Evolutionary conservation across 805 yeast species (phyloP).

Genomic region (Hanseniaspora pseudoguilliermondii): DNA sequence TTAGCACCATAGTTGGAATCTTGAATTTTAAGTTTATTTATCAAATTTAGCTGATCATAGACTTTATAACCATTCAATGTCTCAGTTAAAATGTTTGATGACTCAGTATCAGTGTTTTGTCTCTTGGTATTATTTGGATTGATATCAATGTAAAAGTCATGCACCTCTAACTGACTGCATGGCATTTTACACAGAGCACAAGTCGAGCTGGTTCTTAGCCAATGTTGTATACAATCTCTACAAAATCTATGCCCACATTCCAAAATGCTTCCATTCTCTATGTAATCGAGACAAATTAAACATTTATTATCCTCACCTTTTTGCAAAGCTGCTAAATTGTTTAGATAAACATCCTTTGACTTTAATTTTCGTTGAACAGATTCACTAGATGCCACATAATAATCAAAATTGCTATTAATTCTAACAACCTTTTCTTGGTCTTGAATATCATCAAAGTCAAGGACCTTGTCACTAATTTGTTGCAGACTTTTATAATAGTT

Average conservation of each 20-base stretch:
- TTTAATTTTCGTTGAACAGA: constrained; percentile 23
- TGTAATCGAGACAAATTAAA: constrained; percentile 62
- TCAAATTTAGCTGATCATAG: neutral
- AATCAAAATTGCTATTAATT: constrained; percentile 15
- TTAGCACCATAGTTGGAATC: constrained; percentile 64
- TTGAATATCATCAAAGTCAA: constrained; percentile 13
- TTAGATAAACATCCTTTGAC: constrained; percentile 39
- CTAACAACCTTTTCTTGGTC: constrained; percentile 10
- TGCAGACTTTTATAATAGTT: constrained; percentile 78
- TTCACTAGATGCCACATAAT: constrained; percentile 18
- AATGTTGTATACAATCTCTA: constrained; percentile 58
- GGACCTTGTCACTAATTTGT: constrained; percentile 39
- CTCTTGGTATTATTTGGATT: constrained; percentile 13
- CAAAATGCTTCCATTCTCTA: constrained; percentile 65
- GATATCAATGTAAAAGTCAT: constrained; percentile 46
- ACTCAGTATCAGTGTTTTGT: neutral
- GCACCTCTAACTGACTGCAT: constrained; percentile 36
- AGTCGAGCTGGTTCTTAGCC: constrained; percentile 45
- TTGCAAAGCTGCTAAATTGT: constrained; percentile 28
- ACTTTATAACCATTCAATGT: neutral
- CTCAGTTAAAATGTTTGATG: neutral
- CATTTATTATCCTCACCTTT: constrained; percentile 37
- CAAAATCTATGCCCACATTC: constrained; percentile 91
- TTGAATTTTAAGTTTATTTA: constrained; percentile 19
- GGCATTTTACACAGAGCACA: constrained; percentile 76